phyloP scores from a whole-genome alignment of 192 early-diverging fungal genomes.

The Backusella luteola region DNA sequence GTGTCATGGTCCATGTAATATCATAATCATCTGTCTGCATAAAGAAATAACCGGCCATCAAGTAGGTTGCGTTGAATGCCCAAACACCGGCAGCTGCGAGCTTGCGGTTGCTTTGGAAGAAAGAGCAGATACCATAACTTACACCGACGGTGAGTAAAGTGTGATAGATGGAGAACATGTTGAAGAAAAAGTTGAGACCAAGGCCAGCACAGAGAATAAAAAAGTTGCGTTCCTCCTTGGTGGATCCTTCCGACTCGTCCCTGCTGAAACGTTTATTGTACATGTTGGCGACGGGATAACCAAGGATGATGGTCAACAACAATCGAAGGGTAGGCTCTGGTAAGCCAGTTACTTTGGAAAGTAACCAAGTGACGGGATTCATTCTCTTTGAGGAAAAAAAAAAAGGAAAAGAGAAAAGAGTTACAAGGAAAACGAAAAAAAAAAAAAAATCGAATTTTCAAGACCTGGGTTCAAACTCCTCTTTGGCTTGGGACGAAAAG shows the following conservation, averaged over 20 bases:
- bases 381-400: background rate
- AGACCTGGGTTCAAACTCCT: background rate
- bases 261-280: slow-evolving; percentile 42
- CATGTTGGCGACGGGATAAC: slow-evolving; percentile 45
- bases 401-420: background rate
- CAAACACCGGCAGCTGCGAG: slow-evolving; percentile 38
- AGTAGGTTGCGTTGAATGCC: slow-evolving; percentile 50
- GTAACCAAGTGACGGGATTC: slow-evolving; percentile 6
- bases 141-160: slow-evolving; percentile 45
- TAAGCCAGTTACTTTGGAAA: slow-evolving; percentile 36
- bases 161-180: slow-evolving; percentile 46
- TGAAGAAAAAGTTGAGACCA: slow-evolving; percentile 47
- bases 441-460: background rate
- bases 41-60: slow-evolving; percentile 48
- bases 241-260: slow-evolving; percentile 23
- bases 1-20: slow-evolving; percentile 61
- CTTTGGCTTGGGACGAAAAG: background rate
- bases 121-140: slow-evolving; percentile 42
- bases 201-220: slow-evolving; percentile 47
- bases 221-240: slow-evolving; percentile 43
- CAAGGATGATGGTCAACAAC: slow-evolving; percentile 43
- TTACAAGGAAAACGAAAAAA: background rate
- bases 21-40: slow-evolving; percentile 52
- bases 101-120: slow-evolving; percentile 34
- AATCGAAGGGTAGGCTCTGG: slow-evolving; percentile 53